Conservation (phyloP, 163 green algal species). For the Prototheca cutis region DNA sequence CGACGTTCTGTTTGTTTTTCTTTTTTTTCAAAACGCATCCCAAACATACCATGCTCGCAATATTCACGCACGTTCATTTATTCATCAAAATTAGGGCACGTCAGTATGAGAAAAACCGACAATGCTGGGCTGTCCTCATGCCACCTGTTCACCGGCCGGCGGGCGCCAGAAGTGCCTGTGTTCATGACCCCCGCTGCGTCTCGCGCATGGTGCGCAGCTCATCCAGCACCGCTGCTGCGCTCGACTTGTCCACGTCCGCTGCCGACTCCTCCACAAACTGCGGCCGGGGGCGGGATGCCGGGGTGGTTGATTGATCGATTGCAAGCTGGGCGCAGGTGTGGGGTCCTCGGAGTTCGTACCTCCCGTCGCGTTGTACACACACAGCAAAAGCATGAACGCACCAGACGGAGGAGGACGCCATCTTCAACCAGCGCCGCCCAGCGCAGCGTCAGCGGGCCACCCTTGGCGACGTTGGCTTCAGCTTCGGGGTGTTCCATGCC, state of each 20-base stretch:
- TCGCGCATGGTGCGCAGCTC: neutral
- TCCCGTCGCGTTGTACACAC: neutral
- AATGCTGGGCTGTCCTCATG: too few species aligned
- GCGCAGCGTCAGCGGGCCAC: conserved; percentile 42
- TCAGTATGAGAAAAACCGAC: too few species aligned
- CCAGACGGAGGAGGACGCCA: conserved; percentile 70
- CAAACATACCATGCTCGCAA: too few species aligned
- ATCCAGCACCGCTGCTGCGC: conserved; percentile 35
- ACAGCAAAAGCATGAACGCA: conserved; percentile 19
- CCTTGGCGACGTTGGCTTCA: conserved; percentile 1
- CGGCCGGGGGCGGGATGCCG: neutral
- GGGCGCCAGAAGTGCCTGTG: too few species aligned
- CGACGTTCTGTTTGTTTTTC: too few species aligned
- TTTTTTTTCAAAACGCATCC: too few species aligned
- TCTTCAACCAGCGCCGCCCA: conserved; percentile 68
- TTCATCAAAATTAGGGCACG: too few species aligned
- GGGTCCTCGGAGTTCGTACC: neutral
- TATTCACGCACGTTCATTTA: too few species aligned
- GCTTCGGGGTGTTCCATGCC: conserved; percentile 31
- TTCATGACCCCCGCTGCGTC: neutral
- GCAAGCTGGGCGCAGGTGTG: neutral
- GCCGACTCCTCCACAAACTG: conserved; percentile 52
- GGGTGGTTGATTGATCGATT: neutral
- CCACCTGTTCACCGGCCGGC: too few species aligned
- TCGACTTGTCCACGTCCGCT: conserved; percentile 48